These are phyloP conservation scores for Anthostomella pinea DNA, from an alignment of 2,329 filamentous ascomycete genomes.

Conservation along the genomic window DNA sequence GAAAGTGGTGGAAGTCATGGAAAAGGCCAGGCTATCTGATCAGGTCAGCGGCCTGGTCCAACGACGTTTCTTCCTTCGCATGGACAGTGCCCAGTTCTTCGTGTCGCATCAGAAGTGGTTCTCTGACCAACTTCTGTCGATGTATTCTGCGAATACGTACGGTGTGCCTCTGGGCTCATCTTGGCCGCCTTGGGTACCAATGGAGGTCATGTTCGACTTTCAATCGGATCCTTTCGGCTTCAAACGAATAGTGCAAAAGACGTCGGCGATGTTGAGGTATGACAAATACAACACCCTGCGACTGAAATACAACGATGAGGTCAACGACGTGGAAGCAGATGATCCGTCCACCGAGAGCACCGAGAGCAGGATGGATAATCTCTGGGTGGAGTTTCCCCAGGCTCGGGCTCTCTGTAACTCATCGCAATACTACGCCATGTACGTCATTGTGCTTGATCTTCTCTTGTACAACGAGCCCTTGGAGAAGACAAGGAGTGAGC, in stretches of 20 bases:
- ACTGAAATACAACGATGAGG: constrained; percentile 94
- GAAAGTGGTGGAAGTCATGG: constrained; percentile 96
- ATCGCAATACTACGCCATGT: constrained; percentile 94
- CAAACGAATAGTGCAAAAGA: constrained; percentile 93
- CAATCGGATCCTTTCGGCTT: constrained; percentile 94
- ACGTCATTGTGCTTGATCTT: constrained; percentile 94
- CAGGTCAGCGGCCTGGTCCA: constrained; percentile 94
- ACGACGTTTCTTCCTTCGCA: constrained; percentile 86
- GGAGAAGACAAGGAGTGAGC: constrained; percentile 94
- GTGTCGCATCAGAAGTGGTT: constrained; percentile 94
- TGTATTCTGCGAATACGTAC: constrained; percentile 93
- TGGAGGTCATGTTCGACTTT: constrained; percentile 99
- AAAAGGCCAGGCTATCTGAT: constrained; percentile 88
- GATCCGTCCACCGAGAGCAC: constrained; percentile 51
- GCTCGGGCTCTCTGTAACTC: constrained; percentile 96
- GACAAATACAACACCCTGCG: constrained; percentile 98
- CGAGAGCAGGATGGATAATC: constrained; percentile 86
- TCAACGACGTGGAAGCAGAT: constrained; percentile 63
- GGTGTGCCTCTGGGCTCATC: constrained; percentile 79
- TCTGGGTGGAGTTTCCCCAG: constrained; percentile 95
- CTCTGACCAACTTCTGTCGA: constrained; percentile 75
- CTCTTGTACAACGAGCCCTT: constrained; percentile 94
- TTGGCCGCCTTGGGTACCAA: constrained; percentile 97
- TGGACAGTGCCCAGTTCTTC: constrained; percentile 98
- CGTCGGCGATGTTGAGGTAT: constrained; percentile 88